Evolutionary conservation across 108 stramenopile species (phyloP), one percentile per base, ranked within the genome.

Genomic region (Skeletonema marinoi): DNA sequence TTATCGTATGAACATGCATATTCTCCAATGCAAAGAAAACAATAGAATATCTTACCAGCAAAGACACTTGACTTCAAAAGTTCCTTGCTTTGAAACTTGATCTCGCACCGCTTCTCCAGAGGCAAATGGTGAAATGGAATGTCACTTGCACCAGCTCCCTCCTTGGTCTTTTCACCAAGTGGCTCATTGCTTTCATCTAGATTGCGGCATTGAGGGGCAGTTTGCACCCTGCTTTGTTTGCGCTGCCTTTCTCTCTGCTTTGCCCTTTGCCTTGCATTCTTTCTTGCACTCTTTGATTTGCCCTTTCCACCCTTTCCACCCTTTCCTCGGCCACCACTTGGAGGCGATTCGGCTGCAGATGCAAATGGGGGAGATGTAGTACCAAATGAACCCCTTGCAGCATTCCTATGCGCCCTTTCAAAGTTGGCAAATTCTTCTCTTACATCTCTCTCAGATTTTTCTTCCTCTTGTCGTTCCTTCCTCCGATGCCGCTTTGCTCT

Each of bases 331-430:
- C 25, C 25, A 25, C 25, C 25, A 0, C 25, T 25, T 25, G 25
- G 25, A 25, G 25, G n/a, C n/a, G n/a, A n/a, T n/a, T n/a, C n/a
- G n/a, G n/a, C n/a, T n/a, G n/a, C n/a, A n/a, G n/a, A n/a, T n/a
- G n/a, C n/a, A 25, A 25, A 39, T 14, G 59, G 9, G 19, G 51
- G 16, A 3, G 59, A 39, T 29, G 12, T 25, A 25, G 25, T 25
- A 25, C 0, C 36, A 72, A 61, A 72, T 6, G 3, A 2, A 6
- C 71, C 71, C 60, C 35, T 60, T 46, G 21, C 12, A 0, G 71
- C 71, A 62, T 60, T 46, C 29, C 60, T 3, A 17, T 61, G 71
- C 12, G 60, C 71, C 21, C 42, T 72, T n/a, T 60, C 8, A 61
- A 61, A 72, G 4, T 62, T 60, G 21, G 5, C 42, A 29, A 72